Evolutionary conservation across 495 filamentous ascomycete genomes (phyloP).

Genomic region (Haplographium delicatum): DNA sequence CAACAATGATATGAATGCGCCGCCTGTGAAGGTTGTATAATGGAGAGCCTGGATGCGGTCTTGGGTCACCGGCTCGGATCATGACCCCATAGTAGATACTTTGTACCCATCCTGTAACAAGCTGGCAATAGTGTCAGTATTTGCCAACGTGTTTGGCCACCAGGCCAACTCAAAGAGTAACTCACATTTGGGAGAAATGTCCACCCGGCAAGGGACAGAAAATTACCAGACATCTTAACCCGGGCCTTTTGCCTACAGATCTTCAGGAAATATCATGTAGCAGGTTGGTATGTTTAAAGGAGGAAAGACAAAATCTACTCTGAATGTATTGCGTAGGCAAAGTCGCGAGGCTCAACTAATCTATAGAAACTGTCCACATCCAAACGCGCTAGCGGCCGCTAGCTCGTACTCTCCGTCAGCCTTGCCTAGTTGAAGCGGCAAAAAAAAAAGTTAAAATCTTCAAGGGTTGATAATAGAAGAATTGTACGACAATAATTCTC

Average conservation of each 20-base stretch:
- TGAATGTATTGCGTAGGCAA: too few species aligned
- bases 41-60: conserved; percentile 66
- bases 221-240: conserved; percentile 23
- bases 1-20: conserved; percentile 75
- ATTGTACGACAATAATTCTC: neutral
- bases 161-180: conserved; percentile 2
- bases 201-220: conserved; percentile 80
- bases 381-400: conserved; percentile 14
- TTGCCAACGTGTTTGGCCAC: neutral
- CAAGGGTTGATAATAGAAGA: neutral
- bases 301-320: neutral
- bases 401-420: neutral
- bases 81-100: conserved; percentile 80
- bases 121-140: conserved; percentile 39
- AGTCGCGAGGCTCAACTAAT: conserved; percentile 9
- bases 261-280: neutral
- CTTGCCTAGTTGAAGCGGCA: conserved; percentile 10
- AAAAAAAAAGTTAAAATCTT: conserved; percentile 12
- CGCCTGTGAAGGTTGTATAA: conserved; percentile 67
- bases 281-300: neutral
- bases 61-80: conserved; percentile 84
- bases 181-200: conserved; percentile 71
- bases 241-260: neutral
- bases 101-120: conserved; percentile 75
- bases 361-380: conserved; percentile 8